phyloP scores from a whole-genome alignment of 2,329 filamentous ascomycete genomes.

The Ceratocystis huliohia region DNA sequence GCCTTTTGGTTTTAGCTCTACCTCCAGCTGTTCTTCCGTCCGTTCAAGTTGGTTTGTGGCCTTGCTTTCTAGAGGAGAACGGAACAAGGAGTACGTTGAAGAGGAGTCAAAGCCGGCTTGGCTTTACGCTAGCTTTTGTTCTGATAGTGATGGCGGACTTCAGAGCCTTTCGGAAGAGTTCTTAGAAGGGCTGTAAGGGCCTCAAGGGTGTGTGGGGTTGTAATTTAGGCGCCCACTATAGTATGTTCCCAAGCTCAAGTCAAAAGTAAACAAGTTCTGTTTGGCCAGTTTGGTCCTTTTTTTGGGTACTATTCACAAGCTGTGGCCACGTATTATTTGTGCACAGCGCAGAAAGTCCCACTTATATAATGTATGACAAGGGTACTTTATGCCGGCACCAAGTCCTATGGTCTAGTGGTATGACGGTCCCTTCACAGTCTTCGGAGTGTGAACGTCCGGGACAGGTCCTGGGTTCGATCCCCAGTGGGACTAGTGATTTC shows the following conservation, averaged over 20 bases:
- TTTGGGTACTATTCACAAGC: background rate
- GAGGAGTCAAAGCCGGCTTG: no score
- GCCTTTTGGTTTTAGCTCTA: background rate
- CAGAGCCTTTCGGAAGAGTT: no score
- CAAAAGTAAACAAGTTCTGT: background rate
- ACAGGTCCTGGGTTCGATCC: constrained; percentile 22
- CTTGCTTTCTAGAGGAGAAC: no score
- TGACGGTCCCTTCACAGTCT: constrained; percentile 20
- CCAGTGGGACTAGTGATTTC: constrained; percentile 18
- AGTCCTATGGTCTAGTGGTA: constrained; percentile 22
- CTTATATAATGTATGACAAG: background rate
- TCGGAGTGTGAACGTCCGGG: constrained; percentile 11
- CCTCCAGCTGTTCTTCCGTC: background rate
- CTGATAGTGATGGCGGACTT: no score
- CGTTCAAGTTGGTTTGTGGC: no score
- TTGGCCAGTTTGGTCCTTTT: background rate
- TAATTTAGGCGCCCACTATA: constrained; percentile 15
- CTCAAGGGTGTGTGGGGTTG: constrained; percentile 10
- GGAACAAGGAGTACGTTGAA: no score
- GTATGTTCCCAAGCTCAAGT: constrained; percentile 5
- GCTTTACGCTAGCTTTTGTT: no score
- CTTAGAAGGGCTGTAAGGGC: no score
- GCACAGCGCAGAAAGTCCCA: background rate
- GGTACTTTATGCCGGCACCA: rapidly evolving
- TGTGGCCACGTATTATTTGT: constrained; percentile 7